Evolutionary conservation across 768 basidiomycete genomes (phyloP), one percentile per base, ranked within the genome.

Genomic region (Aureoboletus auriporus): DNA sequence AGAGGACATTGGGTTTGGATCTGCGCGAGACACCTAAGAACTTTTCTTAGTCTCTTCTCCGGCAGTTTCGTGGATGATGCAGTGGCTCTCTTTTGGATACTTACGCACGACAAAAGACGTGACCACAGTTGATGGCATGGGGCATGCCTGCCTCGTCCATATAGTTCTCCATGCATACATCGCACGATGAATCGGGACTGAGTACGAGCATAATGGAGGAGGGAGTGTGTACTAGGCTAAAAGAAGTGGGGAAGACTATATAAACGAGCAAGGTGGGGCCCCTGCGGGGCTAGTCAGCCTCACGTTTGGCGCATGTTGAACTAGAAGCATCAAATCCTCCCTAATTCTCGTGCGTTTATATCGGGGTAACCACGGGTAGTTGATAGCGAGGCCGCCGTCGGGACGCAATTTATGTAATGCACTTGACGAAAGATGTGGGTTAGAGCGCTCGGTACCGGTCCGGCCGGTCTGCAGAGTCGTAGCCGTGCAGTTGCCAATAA

Each of bases 41-140:
- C 14, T 3, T 9, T 34, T 31, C 27, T 42, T 10, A 46, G 35
- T 13, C 6, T 11, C 8, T 16, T 14, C 7, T 6, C 14, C 1
- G 10, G 8, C n/a, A 6, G 26, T 30, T 6, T 4, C n/a, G 31
- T 20, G 23, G 10, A 31, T 6, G n/a, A 41, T 29, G 33, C 7
- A 13, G 20, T 23, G 20, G 20, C 20, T 23, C 20, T 23, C 20
- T 23, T 23, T 23, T 23, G 20, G 20, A 23, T 23, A 20, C 56
- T 47, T 17, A 57, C 55, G 28, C 6, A 14, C 35, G 38, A 42
- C 55, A 57, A 50, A 57, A 57, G 28, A 46, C 45, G 31, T 57
- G 55, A 12, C 55, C 55, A 11, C 51, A 57, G 3, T 35, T 2
- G 29, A 57, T 47, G 33, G 42, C 44, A 27, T 52, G 44, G 4